Base-by-base conservation (phyloP, 73 alveolate genomes). In the Paramecium biaurelia region DNA sequence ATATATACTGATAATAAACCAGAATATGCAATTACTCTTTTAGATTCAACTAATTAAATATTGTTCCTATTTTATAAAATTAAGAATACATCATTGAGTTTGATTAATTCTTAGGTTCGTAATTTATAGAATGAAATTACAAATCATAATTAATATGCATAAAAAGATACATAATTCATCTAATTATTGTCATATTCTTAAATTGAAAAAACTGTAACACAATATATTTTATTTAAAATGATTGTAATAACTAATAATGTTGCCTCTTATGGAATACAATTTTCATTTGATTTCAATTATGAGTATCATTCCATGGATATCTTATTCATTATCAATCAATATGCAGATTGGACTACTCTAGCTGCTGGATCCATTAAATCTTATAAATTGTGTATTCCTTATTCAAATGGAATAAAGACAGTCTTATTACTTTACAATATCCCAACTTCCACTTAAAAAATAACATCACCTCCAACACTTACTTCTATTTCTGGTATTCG, bases 341-440 rank as follows among this genome's bases (percentile, higher is more conserved):
- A 74, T 74, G 87, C 35, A 12, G 87, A 37, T 34, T 74, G 87
- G 87, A 74, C 37, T n/a, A 37, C 87, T 37, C 21, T 74, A 5
- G 12, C 37, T 7, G 24, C 18, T 2, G 84, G 47, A 11, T 63
- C 41, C 9, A 30, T 63, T 26, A 12, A 63, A 32, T 28, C 41
- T n/a, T 26, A 63, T 26, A 30, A 63, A 26, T 63, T 63, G 12
- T 26, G 41, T 14, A 63, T 63, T 26, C 49, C 45, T 5, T 63
- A 63, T 26, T 11, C 84, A 4, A 63, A 63, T 26, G 84, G 84
- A 63, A 23, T 30, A 0, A 26, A 14, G 4, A 11, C 41, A 12
- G 84, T 63, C 10, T 2, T 63, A 6, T 26, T 63, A 6, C 8
- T 14, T 30, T 63, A 63, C 45, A 30, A 26, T 10, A 63, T 63